phyloP scores from a whole-genome alignment of 2,329 filamentous ascomycete genomes.

The Neonectria sp. region DNA sequence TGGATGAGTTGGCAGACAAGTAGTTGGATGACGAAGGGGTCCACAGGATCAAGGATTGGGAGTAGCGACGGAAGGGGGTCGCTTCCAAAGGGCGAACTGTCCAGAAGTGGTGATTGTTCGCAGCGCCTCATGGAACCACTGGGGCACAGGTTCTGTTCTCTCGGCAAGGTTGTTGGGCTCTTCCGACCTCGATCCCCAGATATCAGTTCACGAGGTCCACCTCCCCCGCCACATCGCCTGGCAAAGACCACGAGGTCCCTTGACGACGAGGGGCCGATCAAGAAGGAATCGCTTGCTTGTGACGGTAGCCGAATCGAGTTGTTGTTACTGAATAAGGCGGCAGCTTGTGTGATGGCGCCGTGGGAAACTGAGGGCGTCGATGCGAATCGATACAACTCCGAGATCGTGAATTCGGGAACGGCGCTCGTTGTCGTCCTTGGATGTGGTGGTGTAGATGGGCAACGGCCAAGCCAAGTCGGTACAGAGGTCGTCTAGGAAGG shows the following conservation, averaged over 20 bases:
- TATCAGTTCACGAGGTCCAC: slow-evolving; percentile 56
- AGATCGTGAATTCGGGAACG: slow-evolving; percentile 25
- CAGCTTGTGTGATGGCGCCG: neutral
- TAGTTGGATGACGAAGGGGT: neutral
- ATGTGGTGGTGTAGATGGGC: neutral
- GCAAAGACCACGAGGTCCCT: slow-evolving; percentile 46
- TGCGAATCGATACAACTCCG: slow-evolving; percentile 31
- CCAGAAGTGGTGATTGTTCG: slow-evolving; percentile 27
- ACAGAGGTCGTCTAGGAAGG: neutral
- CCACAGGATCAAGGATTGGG: slow-evolving; percentile 1
- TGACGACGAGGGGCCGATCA: slow-evolving; percentile 39
- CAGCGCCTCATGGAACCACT: slow-evolving; percentile 22
- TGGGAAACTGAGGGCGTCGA: slow-evolving; percentile 8
- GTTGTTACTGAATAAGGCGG: neutral
- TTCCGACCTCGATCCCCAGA: slow-evolving; percentile 54
- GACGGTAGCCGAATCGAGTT: slow-evolving; percentile 1
- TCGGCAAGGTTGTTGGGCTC: slow-evolving; percentile 28
- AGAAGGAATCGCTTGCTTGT: slow-evolving; percentile 30
- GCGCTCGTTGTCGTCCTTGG: slow-evolving; percentile 11
- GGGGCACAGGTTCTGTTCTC: slow-evolving; percentile 9
- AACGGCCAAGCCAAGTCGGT: neutral
- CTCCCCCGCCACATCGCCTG: slow-evolving; percentile 63
- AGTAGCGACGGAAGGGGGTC: slow-evolving; percentile 18
- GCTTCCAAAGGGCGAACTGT: slow-evolving; percentile 30
- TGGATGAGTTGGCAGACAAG: slow-evolving; percentile 9